These are phyloP conservation scores for Debaryomyces singareniensis DNA, from an alignment of 1,139 yeast genomes.

Conservation along the genomic window DNA sequence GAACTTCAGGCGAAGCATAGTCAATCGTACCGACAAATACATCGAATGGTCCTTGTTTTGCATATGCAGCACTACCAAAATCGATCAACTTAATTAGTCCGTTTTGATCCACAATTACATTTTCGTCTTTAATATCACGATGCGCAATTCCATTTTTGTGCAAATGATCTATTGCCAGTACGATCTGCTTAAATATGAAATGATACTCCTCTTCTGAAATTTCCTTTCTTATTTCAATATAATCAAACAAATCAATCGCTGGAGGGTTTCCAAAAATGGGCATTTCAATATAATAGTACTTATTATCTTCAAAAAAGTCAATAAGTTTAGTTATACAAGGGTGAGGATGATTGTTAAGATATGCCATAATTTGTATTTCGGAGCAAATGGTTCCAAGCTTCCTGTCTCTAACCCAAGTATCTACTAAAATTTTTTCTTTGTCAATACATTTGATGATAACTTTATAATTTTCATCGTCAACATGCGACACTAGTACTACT, in stretches of 20 bases:
- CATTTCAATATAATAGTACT: constrained; percentile 83
- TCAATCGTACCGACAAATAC: constrained; percentile 96
- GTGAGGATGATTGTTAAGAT: constrained; percentile 68
- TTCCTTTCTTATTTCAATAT: constrained; percentile 75
- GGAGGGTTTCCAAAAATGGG: constrained; percentile 86
- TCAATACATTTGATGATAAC: constrained; percentile 85
- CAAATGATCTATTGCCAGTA: constrained; percentile 69
- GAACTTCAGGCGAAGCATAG: constrained; percentile 95
- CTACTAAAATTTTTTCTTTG: constrained; percentile 88
- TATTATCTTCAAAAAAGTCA: constrained; percentile 89
- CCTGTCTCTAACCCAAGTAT: constrained; percentile 94
- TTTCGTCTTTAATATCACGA: constrained; percentile 93
- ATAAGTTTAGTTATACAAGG: constrained; percentile 78
- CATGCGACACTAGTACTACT: constrained; percentile 73
- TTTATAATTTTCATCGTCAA: constrained; percentile 52
- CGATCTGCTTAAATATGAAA: constrained; percentile 73
- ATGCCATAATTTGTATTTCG: constrained; percentile 88
- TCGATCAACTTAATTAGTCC: constrained; percentile 82
- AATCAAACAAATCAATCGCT: constrained; percentile 86
- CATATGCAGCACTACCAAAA: constrained; percentile 92
- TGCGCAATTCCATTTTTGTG: constrained; percentile 87
- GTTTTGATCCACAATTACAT: constrained; percentile 75
- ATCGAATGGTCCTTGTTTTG: constrained; percentile 88
- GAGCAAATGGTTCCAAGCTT: constrained; percentile 88
- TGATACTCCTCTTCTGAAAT: constrained; percentile 75